Base-by-base conservation (phyloP, 2,329 filamentous ascomycete species). In the Ceratocystis eucalypticola region DNA sequence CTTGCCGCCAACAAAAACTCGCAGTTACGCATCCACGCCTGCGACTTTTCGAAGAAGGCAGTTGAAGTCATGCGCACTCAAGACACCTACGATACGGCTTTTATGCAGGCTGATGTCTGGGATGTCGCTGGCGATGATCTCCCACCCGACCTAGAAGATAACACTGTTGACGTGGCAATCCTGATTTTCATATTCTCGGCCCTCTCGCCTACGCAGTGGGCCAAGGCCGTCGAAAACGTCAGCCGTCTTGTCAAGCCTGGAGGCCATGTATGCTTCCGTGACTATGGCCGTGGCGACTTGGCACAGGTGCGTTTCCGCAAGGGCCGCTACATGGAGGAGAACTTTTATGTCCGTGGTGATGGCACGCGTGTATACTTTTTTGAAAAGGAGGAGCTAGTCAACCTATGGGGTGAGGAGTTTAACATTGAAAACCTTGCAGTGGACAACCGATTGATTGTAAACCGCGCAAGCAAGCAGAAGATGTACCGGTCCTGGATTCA, bases 401-500 rank as follows among this genome's bases (percentile, higher is more conserved):
- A 81, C 55, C 93, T 97, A 68, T 97, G 93, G 93, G 80, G 80
- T 28, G 82, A 81, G 44, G 73, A 74, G 64, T 70, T 68, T 62
- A 70, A 73, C 66, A 78, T 96, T 61, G 78, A 88, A 66, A 84
- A 94, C 61, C 81, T 97, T 45, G 94, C 88, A 30, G 82, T 93
- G 66, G 94, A 99, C 74, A 86, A 91, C 70, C 85, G 94, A 68
- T 82, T 99, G 79, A 81, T 99, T 66, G 91, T 99, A 66, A 99
- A 99, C 75, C 85, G 94, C 70, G 89, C 92, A 65, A 84, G 87
- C 72, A 88, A 91, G 76, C 80, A 96, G 62, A 99, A 97, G 78
- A 99, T 99, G 94, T 97, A 97, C 76, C 85, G 94, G 69, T 97
- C 93, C 79, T 99, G 94, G 91, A 84, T 95, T 74, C 90, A 95